Base-by-base conservation (phyloP, 164 flowering plant species). In the Stephania japonica region DNA sequence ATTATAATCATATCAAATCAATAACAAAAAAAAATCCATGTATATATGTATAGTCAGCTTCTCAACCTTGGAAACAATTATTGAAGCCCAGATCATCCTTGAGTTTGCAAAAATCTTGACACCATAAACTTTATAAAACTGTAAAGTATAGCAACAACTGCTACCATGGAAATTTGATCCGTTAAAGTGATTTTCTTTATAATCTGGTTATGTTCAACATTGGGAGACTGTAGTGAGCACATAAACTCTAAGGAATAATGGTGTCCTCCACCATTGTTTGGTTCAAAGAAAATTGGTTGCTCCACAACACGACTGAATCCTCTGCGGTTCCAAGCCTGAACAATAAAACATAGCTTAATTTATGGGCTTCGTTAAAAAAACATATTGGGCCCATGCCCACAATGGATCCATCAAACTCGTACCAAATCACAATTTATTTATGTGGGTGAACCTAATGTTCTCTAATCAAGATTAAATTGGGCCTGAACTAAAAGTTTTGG, bases 251-350 rank as follows among this genome's bases (percentile, higher is more conserved):
- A 18, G 26, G 67, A 68, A 66, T 65, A 74, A 56, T 73, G 61
- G 25, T 65, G 67, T 42, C 16, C 63, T 32, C 50, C 75, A 50
- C 75, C 49, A 6, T 38, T 61, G 14, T 59, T n/a, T n/a, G 64
- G 64, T 59, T 59, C 64, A 21, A 59, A 59, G 64, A 75, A 72
- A 5, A 68, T 42, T 0, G 78, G 70, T 24, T 71, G 75, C 24
- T 67, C 73, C 10, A 44, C 11, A 2, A 72, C 75, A 50, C 43
- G 6, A 42, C 72, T 68, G 24, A 71, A 50, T 27, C 68, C 69
- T 0, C 75, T 78, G 1, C 64, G 53, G 78, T 78, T 78, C 81
- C 78, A 78, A 69, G 72, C 78, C 81, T 78, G 61, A 21, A 13
- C 65, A 44, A 75, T 6, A 7, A 47, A 24, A 7, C 9, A 21